Conservation (phyloP, 2,329 filamentous ascomycete genomes). For the Fusarium duplospermum region DNA sequence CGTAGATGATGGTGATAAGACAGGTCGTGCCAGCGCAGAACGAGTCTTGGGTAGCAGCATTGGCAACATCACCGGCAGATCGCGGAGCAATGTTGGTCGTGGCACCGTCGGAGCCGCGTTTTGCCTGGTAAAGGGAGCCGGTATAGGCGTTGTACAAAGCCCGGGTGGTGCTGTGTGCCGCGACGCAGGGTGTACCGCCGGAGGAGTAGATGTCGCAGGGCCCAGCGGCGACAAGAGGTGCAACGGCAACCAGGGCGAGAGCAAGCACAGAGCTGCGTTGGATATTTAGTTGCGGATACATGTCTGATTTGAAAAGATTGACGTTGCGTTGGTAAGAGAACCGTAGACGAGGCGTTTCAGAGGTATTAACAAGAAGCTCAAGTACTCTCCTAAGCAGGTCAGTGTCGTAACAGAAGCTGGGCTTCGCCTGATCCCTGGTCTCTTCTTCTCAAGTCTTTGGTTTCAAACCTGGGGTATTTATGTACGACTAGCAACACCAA, state of each 20-base stretch:
- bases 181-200: slow-evolving; percentile 23
- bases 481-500: background rate
- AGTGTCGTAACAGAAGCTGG: background rate
- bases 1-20: slow-evolving; percentile 72
- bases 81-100: slow-evolving; percentile 8
- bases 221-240: slow-evolving; percentile 11
- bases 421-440: background rate
- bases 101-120: slow-evolving; percentile 23
- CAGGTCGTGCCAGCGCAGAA: slow-evolving; percentile 73
- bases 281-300: background rate
- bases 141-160: slow-evolving; percentile 2
- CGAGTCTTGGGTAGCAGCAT: slow-evolving; percentile 68
- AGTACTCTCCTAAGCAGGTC: background rate
- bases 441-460: background rate
- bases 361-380: background rate
- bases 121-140: slow-evolving; percentile 22
- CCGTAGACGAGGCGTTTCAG: background rate
- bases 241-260: slow-evolving; percentile 2
- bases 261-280: background rate
- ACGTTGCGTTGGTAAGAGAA: background rate
- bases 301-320: background rate
- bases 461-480: background rate
- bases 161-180: slow-evolving; percentile 23
- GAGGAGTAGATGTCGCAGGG: slow-evolving; percentile 25
- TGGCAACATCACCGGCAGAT: slow-evolving; percentile 70